Base-by-base conservation (phyloP, 129 eudicot species). In the Rutidosis leptorrhynchoides region DNA sequence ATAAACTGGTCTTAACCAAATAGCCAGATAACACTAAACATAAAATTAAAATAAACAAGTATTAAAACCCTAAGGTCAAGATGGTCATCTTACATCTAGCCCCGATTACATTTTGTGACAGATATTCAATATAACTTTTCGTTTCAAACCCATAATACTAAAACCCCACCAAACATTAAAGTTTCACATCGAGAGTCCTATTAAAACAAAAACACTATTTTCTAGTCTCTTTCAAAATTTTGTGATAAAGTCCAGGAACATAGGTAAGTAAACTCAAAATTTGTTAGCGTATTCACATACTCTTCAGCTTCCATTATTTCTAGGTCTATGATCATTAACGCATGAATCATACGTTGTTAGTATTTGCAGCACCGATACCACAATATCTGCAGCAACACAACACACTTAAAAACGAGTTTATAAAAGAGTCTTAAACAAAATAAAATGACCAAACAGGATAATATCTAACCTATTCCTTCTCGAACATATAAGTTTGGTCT, bases 361-460 rank as follows among this genome's bases (percentile, higher is more conserved):
- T 56, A 82, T 72, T 77, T 86, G 97, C 19, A 95, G 97, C 95
- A 90, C 97, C 1, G 97, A 90, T 28, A 90, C 95, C 1, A 86
- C 95, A 71, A 86, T 90, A 54, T 90, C 97, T 87, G 95, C 85
- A 86, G 55, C 59, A 57, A 71, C 67, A 66, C 68, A 68, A 24
- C 14, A 37, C 23, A 7, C 0, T 3, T 15, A 3, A 40, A 46
- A 17, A 58, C 22, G 0, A 9, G 8, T 11, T 66, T 64, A 37
- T 14, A 21, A n/a, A 9, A 53, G 16, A n/a, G 28, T 58, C 42
- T 25, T 8, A 55, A 35, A 10, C 2, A 21, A 6, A 54, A 10
- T n/a, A 54, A 22, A 22, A 19, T 25, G 69, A 65, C 42, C 14
- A 22, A 37, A 29, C 3, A 37, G 57, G 29, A 63, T 16, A 10